Evolutionary conservation across 2,329 filamentous ascomycete genomes (phyloP).

Genomic region (Fusarium sp.): DNA sequence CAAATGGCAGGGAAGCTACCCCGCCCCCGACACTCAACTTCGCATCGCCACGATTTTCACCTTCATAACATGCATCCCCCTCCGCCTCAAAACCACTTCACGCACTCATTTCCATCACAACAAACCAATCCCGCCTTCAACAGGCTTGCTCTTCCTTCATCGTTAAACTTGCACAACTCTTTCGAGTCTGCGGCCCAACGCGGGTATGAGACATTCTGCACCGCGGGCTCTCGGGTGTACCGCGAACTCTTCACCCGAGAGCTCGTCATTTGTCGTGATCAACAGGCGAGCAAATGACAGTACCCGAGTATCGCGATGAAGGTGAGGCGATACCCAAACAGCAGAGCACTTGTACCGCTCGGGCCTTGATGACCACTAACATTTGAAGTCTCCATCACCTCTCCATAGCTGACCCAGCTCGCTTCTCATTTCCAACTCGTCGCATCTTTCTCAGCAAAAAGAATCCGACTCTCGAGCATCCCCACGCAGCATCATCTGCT

Average conservation of each 20-base stretch:
- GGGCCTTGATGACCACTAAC: too few species aligned
- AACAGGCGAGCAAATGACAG: background rate
- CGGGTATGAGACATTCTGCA: background rate
- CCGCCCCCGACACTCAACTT: background rate
- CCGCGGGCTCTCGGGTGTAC: background rate
- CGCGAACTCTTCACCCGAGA: background rate
- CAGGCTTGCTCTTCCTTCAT: background rate
- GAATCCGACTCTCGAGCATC: too few species aligned
- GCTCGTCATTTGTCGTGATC: background rate
- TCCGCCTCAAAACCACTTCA: background rate
- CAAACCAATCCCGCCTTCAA: background rate
- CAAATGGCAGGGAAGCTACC: background rate
- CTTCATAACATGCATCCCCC: background rate
- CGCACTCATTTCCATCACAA: background rate
- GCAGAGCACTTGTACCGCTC: too few species aligned
- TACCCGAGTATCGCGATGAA: background rate
- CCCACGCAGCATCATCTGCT: too few species aligned
- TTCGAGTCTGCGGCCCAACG: background rate
- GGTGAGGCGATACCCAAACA: too few species aligned
- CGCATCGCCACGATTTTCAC: background rate
- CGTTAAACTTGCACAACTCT: background rate
- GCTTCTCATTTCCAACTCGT: too few species aligned
- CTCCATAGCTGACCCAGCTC: too few species aligned
- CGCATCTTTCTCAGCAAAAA: too few species aligned
- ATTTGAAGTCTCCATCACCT: too few species aligned